Evolutionary conservation across 1,284 basidiomycete genomes (phyloP), one percentile per base, ranked within the genome.

Genomic region (Apiotrichum mycotoxinovorans): DNA sequence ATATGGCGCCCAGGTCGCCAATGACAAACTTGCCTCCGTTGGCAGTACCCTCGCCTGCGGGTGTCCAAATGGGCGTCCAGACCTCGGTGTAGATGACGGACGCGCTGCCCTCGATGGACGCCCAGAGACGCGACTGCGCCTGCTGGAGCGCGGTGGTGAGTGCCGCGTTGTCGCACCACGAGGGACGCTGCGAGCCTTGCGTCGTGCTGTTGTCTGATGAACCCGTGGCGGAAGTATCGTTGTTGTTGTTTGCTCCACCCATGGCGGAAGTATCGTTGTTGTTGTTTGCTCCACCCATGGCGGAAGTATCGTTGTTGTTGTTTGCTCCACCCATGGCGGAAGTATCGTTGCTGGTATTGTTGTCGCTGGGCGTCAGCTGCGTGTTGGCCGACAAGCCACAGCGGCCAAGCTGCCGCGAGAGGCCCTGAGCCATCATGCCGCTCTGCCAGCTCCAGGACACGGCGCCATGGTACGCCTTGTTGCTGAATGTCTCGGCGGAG

Each of bases 371-470:
- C 18, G n/a, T 26, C 22, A 69, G 47, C 46, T 67, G 61, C 27
- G 66, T 56, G 20, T 48, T 20, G 30, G 27, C 12, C 11, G 38
- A 18, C 30, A 47, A 38, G 23, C 66, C 67, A 62, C 79, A 80
- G 27, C 77, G 68, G 2, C 70, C 66, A 14, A 80, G 71, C 62
- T 80, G 78, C 18, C 72, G 66, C 30, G 73, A 71, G 14, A 80
- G 62, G 25, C 79, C 79, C 2, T 73, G 70, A 1, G 79, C 78
- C 79, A 80, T 80, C 22, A 79, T 68, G 8, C 35, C 76, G 77
- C 79, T 78, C 66, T 79, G 78, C 73, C 76, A 80, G 2, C 74
- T 74, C 68, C 79, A 80, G 11, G 76, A 69, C 20, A 80, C 79
- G 27, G 79, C 79, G 14, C 79, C 79, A 61, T 81, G 80, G 63